Percentiles rank a stretch among this genome's conserved stretches.
phyloP scores from a whole-genome alignment of 345 rosid species.

The Sonneratia alba region DNA sequence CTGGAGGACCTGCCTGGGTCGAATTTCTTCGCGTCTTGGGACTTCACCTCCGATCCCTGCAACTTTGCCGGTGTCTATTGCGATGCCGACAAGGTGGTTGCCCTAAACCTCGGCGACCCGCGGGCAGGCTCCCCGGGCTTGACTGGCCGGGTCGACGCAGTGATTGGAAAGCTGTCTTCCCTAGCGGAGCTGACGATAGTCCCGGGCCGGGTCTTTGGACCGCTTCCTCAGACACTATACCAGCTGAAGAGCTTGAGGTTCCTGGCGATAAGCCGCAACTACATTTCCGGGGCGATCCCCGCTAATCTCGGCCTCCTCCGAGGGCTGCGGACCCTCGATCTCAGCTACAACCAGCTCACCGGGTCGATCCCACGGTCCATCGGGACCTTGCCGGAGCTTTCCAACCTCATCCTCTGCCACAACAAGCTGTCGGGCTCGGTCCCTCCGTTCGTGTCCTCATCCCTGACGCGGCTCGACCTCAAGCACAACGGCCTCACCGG shows the following conservation, averaged over 20 bases:
- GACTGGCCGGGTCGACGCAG: constrained; percentile 61
- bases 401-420: constrained; percentile 72
- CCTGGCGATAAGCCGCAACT: constrained; percentile 62
- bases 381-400: constrained; percentile 54
- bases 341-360: constrained; percentile 71
- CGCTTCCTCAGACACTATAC: constrained; percentile 48
- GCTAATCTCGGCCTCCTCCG: constrained; percentile 42
- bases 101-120: constrained; percentile 80
- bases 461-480: constrained; percentile 61
- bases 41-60: constrained; percentile 91
- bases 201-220: constrained; percentile 74
- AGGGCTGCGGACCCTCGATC: constrained; percentile 59
- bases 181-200: constrained; percentile 65
- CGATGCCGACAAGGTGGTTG: constrained; percentile 40
- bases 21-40: constrained; percentile 76
- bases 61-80: constrained; percentile 83
- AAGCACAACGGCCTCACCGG: constrained; percentile 72
- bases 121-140: constrained; percentile 83
- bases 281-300: constrained; percentile 57
- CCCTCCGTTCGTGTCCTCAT: constrained; percentile 54
- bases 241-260: constrained; percentile 54
- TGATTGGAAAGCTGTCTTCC: constrained; percentile 65
- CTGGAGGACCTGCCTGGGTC: constrained; percentile 74
- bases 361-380: constrained; percentile 52
- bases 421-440: constrained; percentile 69